These are phyloP conservation scores for Thraustochytrium sp. DNA, from an alignment of 352 stramenopile genomes.

Conservation along the genomic window DNA sequence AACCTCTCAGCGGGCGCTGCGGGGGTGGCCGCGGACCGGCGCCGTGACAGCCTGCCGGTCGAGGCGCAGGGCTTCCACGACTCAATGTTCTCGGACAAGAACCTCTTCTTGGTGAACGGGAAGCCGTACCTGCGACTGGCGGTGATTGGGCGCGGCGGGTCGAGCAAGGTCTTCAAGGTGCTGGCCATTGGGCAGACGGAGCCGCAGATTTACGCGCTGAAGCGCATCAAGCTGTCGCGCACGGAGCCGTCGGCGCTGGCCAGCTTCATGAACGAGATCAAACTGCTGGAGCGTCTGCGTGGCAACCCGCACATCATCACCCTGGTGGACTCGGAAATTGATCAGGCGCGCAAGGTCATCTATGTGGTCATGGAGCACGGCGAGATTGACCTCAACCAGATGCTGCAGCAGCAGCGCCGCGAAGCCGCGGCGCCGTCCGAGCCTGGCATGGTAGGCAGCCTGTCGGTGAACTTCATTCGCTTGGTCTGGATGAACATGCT, in stretches of 20 bases:
- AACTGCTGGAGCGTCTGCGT: conserved; percentile 81
- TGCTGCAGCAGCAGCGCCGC: conserved; percentile 63
- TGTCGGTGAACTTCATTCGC: conserved; percentile 95
- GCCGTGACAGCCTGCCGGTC: not conserved
- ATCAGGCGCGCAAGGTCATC: conserved; percentile 56
- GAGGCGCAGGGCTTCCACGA: conserved; percentile 25
- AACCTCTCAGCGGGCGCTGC: not conserved
- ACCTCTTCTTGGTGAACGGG: conserved; percentile 67
- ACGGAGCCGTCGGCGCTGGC: conserved; percentile 80
- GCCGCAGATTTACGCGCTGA: conserved; percentile 91
- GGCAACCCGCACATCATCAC: conserved; percentile 92
- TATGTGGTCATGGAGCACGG: conserved; percentile 89
- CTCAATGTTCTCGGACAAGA: not conserved
- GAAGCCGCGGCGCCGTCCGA: not conserved
- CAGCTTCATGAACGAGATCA: conserved; percentile 95
- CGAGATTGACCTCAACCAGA: conserved; percentile 91
- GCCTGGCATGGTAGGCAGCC: conserved; percentile 15
- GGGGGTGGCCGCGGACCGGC: not conserved
- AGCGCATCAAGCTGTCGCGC: conserved; percentile 91
- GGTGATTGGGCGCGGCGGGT: conserved; percentile 91
- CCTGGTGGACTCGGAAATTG: conserved; percentile 85
- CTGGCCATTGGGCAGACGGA: conserved; percentile 58
- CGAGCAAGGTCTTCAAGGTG: conserved; percentile 87
- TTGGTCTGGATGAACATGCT: conserved; percentile 98
- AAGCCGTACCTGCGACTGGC: conserved; percentile 88